A percentile compares a stretch with the other conserved stretches of the same genome.
phyloP scores from a whole-genome alignment of 768 basidiomycete genomes.

The Neoboletus subvelutipes region DNA sequence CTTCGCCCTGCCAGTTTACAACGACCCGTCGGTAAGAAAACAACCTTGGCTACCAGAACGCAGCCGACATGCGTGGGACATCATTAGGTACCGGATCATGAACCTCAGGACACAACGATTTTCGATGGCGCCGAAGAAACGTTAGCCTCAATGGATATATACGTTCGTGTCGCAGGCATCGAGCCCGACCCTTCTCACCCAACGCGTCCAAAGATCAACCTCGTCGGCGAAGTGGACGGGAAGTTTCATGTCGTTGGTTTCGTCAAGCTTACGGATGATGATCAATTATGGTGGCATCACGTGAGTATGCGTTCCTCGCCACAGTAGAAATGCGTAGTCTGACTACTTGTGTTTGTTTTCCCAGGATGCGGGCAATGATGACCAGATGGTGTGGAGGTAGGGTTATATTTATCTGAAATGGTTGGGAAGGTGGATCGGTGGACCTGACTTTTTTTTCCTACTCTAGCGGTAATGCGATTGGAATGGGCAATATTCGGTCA shows the following conservation, averaged over 20 bases:
- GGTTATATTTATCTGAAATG: conserved; percentile 12
- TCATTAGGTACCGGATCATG: conserved; percentile 29
- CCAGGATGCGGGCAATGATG: conserved; percentile 52
- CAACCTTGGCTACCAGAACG: neutral
- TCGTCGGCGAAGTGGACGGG: conserved; percentile 51
- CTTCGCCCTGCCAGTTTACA: conserved; percentile 43
- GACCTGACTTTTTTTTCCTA: neutral
- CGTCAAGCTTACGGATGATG: conserved; percentile 56
- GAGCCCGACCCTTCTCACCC: conserved; percentile 49
- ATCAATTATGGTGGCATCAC: conserved; percentile 62
- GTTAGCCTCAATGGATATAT: conserved; percentile 48
- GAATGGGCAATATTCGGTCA: conserved; percentile 60
- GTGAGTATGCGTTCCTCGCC: conserved; percentile 39
- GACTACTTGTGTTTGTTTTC: conserved; percentile 5
- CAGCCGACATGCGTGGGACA: conserved; percentile 2
- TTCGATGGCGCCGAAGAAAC: conserved; percentile 55
- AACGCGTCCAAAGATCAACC: conserved; percentile 51
- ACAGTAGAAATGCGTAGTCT: neutral
- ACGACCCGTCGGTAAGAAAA: conserved; percentile 36
- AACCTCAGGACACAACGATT: conserved; percentile 41
- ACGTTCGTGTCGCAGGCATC: conserved; percentile 41
- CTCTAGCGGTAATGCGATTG: conserved; percentile 58
- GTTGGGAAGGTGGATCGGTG: neutral
- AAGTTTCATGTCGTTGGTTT: conserved; percentile 51
- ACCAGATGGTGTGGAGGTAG: conserved; percentile 57